These are phyloP conservation scores for Penicillium verhagenii DNA, from an alignment of 495 filamentous ascomycete species.

Conservation along the genomic window DNA sequence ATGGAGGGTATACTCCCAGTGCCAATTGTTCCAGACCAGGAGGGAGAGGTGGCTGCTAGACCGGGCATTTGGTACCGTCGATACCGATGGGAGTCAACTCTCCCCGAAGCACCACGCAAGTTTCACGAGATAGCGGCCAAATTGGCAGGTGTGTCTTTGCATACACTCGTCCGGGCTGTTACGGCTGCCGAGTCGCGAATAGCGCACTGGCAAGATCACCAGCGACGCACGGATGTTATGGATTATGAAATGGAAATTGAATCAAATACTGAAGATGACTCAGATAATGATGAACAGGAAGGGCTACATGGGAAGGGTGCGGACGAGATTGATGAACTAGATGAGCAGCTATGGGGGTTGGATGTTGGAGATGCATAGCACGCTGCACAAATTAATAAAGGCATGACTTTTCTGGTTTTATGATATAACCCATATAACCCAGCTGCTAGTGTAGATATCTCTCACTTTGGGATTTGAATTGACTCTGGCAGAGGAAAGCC, in stretches of 20 bases:
- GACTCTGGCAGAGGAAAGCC: too few species aligned
- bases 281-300: not conserved
- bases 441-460: not conserved
- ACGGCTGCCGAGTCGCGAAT: conserved; percentile 46
- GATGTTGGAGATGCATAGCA: conserved; percentile 17
- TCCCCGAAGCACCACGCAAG: conserved; percentile 50
- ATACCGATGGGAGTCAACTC: conserved; percentile 56
- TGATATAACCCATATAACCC: too few species aligned
- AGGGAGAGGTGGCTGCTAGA: conserved; percentile 25
- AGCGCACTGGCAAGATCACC: conserved; percentile 38
- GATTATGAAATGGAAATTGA: conserved; percentile 20
- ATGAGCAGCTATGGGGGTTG: conserved; percentile 30
- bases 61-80: conserved; percentile 57
- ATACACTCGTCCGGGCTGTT: conserved; percentile 49
- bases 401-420: not conserved
- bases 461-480: too few species aligned
- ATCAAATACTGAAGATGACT: conserved; percentile 20
- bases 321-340: conserved; percentile 28
- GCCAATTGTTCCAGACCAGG: conserved; percentile 28
- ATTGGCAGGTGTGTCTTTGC: conserved; percentile 43
- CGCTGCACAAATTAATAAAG: conserved; percentile 3
- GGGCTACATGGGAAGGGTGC: not conserved
- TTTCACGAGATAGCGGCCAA: conserved; percentile 59
- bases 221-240: conserved; percentile 30
- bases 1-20: conserved; percentile 33